Base-by-base conservation (phyloP, 805 yeast species). In the Torulaspora indica region DNA sequence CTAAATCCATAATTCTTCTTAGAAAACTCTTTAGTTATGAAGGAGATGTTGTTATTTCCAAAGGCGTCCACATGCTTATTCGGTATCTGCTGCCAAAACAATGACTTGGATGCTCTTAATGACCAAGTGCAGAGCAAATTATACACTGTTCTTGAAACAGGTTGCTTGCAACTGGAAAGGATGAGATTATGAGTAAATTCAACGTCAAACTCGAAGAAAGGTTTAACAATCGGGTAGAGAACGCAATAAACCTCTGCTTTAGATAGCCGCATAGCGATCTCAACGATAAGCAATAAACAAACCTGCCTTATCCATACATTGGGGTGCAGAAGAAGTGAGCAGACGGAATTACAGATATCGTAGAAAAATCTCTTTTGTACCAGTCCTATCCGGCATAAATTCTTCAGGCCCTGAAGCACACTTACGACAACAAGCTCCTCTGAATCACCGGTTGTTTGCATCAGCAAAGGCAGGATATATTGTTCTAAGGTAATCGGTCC, bases 401-500 rank as follows among this genome's bases (percentile, higher is more conserved):
- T 72, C n/a, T 75, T 72, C 48, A 85, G 70, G 2, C 78, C 74
- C 41, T 72, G 73, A 13, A 91, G 59, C 0, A 87, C 91, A 42
- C 78, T 76, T 4, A 85, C 73, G 0, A 85, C 85, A 3, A 91
- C 91, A 32, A 82, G 68, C 54, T 86, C 96, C 56, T 91, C 96
- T 0, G 82, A 77, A 61, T 90, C 98, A 4, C 82, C 76, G 22
- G 90, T 65, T 0, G 95, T 82, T 60, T 93, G 98, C 1, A 85
- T 72, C 48, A 93, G 67, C 15, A 93, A 66, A 0, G 99, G 98
- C 22, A 89, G 67, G 14, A 93, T 78, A 57, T 90, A 93, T 53
- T 88, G 95, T 54, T 91, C 96, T 44, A 93, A 70, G 30, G 93
- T 78, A 0, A 85, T 73, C 0, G 81, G 78, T 0, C 98, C 98